Evolutionary conservation across 202 grass and related monocot genomes (phyloP).

Genomic region (Brachypodium distachyon): DNA sequence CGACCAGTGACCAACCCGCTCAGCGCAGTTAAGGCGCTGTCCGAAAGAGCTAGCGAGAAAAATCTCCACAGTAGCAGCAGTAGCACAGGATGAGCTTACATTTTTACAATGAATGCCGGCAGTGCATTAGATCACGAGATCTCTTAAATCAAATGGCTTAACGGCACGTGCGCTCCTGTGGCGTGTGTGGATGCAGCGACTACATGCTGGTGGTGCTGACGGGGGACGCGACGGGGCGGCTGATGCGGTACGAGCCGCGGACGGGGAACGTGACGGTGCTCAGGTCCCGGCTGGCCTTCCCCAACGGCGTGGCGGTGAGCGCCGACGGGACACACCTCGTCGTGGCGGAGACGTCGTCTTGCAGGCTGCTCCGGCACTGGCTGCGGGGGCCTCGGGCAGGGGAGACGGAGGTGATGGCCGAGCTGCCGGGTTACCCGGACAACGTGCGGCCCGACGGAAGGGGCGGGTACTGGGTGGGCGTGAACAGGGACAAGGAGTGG

Average conservation of each 20-base stretch:
- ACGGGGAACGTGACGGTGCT: conserved; percentile 44
- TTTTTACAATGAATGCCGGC: no score
- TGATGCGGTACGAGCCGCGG: conserved; percentile 48
- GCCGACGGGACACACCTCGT: conserved; percentile 54
- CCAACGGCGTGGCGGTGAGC: conserved; percentile 69
- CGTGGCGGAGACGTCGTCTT: conserved; percentile 45
- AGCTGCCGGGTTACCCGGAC: conserved; percentile 90
- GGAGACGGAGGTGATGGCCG: conserved; percentile 34
- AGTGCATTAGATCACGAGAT: no score
- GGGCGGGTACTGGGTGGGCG: conserved; percentile 68
- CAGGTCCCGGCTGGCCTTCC: conserved; percentile 40
- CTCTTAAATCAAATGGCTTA: no score
- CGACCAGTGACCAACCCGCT: neutral
- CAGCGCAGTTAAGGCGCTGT: neutral
- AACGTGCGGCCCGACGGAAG: conserved; percentile 44
- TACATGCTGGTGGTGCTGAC: conserved; percentile 42
- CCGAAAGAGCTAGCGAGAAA: neutral
- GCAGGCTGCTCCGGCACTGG: conserved; percentile 65
- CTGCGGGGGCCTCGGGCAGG: conserved; percentile 40
- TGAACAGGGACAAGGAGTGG: conserved; percentile 50
- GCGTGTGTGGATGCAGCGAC: conserved; percentile 33
- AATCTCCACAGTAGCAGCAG: neutral
- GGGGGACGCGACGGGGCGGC: conserved; percentile 54
- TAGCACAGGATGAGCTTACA: neutral
- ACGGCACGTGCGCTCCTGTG: no score